A percentile compares a stretch with the other conserved stretches of the same genome.
phyloP scores from a whole-genome alignment of 2,329 filamentous ascomycete genomes.

The Fusarium sp. region DNA sequence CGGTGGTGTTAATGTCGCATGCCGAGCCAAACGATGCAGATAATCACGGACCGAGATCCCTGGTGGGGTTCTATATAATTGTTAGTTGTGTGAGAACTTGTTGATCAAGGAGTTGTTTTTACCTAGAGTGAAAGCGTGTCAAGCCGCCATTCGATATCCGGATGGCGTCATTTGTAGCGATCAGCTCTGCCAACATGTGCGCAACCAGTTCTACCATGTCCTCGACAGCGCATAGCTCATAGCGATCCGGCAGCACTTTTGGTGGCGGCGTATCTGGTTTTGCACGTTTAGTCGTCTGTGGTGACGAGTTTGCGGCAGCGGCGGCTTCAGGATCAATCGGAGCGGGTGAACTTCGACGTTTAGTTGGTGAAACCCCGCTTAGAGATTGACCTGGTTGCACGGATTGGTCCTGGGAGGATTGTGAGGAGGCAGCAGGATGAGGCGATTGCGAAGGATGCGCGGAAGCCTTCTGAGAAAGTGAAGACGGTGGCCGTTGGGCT shows the following conservation, averaged over 20 bases:
- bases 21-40: conserved; percentile 88
- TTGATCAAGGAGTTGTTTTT: conserved; percentile 37
- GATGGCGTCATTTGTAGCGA: conserved; percentile 92
- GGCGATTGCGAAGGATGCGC: conserved; percentile 38
- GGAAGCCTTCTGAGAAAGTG: conserved; percentile 40
- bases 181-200: conserved; percentile 95
- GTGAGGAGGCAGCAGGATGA: conserved; percentile 30
- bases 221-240: conserved; percentile 83
- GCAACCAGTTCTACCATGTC: conserved; percentile 92
- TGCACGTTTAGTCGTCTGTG: conserved; percentile 61
- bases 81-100: conserved; percentile 34
- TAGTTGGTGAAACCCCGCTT: conserved; percentile 50
- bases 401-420: conserved; percentile 23
- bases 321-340: conserved; percentile 47
- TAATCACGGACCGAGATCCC: conserved; percentile 96
- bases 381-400: conserved; percentile 26
- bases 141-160: conserved; percentile 78
- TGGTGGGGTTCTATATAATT: conserved; percentile 68
- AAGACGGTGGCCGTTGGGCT: conserved; percentile 30
- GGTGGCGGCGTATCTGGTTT: conserved; percentile 62
- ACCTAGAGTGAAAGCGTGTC: conserved; percentile 95
- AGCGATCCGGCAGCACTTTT: conserved; percentile 75
- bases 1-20: conserved; percentile 92
- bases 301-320: conserved; percentile 40
- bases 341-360: conserved; percentile 48